phyloP scores from a whole-genome alignment of 768 basidiomycete species.

The Phlebiopsis gigantea region DNA sequence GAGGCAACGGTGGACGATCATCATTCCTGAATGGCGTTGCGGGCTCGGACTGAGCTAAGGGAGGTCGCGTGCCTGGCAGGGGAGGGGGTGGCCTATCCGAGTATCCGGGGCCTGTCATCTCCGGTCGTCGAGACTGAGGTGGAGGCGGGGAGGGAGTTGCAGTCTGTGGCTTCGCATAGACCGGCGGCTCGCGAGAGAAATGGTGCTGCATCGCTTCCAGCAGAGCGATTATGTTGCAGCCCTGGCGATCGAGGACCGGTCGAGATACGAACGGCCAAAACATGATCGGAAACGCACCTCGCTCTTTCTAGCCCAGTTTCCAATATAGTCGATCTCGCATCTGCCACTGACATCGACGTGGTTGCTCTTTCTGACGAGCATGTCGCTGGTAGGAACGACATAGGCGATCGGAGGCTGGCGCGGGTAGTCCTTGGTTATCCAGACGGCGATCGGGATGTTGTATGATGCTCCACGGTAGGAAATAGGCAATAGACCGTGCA shows the following conservation, averaged over 20 bases:
- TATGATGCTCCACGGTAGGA: slow-evolving; percentile 69
- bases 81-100: slow-evolving; percentile 25
- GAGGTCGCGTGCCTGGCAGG: slow-evolving; percentile 14
- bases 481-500: slow-evolving; percentile 91
- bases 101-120: slow-evolving; percentile 17
- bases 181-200: slow-evolving; percentile 83
- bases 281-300: slow-evolving; percentile 53
- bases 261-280: background rate
- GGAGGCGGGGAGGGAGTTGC: slow-evolving; percentile 12
- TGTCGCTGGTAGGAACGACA: slow-evolving; percentile 87
- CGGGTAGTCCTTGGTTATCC: slow-evolving; percentile 86
- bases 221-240: slow-evolving; percentile 68
- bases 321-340: slow-evolving; percentile 63
- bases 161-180: slow-evolving; percentile 75
- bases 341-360: slow-evolving; percentile 79
- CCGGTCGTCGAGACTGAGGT: slow-evolving; percentile 10
- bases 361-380: slow-evolving; percentile 77
- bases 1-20: slow-evolving; percentile 35
- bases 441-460: slow-evolving; percentile 90
- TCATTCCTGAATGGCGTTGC: slow-evolving; percentile 6
- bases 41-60: slow-evolving; percentile 11
- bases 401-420: slow-evolving; percentile 77
- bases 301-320: slow-evolving; percentile 74
- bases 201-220: slow-evolving; percentile 73
- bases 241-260: slow-evolving; percentile 38